phyloP scores from a whole-genome alignment of 116 monocot genomes.

The Thalassia testudinum region DNA sequence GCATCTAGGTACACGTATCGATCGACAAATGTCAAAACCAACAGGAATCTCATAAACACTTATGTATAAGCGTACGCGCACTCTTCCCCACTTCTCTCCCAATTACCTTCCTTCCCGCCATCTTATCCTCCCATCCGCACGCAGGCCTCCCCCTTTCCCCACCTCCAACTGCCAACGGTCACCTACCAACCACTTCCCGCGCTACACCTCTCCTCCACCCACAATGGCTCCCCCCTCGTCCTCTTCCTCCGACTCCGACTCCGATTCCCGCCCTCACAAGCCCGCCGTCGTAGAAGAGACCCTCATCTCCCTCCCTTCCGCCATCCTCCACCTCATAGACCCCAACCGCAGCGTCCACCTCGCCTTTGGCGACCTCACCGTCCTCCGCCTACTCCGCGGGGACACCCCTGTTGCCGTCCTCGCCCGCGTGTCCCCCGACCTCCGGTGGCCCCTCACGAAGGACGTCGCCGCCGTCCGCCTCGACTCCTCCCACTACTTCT shows the following conservation, averaged over 20 bases:
- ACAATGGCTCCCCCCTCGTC: neutral
- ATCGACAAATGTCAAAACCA: too few species aligned
- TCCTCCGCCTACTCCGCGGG: constrained; percentile 41
- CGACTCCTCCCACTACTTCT: constrained; percentile 68
- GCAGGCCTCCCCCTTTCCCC: neutral
- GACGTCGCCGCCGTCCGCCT: constrained; percentile 66
- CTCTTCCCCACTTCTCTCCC: too few species aligned
- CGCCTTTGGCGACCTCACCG: constrained; percentile 48
- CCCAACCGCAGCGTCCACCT: constrained; percentile 47
- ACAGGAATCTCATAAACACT: too few species aligned
- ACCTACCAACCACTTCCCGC: constrained; percentile 15
- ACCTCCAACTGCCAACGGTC: neutral
- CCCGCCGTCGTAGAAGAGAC: constrained; percentile 40
- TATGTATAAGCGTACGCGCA: too few species aligned
- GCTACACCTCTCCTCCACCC: constrained; percentile 32
- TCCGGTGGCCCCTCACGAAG: constrained; percentile 74
- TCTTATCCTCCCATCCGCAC: constrained; percentile 5
- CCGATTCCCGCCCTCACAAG: neutral
- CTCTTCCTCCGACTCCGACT: neutral
- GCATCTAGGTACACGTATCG: too few species aligned
- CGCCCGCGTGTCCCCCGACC: constrained; percentile 24
- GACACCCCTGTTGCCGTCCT: constrained; percentile 43
- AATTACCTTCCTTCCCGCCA: too few species aligned
- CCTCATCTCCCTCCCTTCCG: constrained; percentile 53
- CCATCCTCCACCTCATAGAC: constrained; percentile 86